A percentile compares a stretch with the other conserved stretches of the same genome.
phyloP scores from a whole-genome alignment of 768 basidiomycete species.

The Filobasidium wieringae region DNA sequence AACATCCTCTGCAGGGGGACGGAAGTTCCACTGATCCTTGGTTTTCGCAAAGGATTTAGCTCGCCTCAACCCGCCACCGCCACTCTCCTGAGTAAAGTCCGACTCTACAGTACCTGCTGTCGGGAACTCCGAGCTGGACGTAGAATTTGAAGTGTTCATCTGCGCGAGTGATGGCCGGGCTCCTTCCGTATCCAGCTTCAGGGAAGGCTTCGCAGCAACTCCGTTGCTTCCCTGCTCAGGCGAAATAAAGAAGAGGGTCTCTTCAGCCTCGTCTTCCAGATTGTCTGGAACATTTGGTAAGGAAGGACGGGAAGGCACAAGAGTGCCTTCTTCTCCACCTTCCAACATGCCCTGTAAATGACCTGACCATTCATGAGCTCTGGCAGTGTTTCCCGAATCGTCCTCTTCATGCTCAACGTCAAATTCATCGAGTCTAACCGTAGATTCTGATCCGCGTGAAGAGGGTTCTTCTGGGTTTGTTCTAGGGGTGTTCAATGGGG shows the following conservation, averaged over 20 bases:
- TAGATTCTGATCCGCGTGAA: background rate
- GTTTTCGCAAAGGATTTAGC: slow-evolving; percentile 53
- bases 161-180: background rate
- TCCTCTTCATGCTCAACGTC: slow-evolving; percentile 19
- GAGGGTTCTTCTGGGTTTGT: background rate
- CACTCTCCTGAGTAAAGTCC: background rate
- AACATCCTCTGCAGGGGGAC: slow-evolving; percentile 82
- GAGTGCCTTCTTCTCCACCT: slow-evolving; percentile 6
- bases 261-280: slow-evolving; percentile 31
- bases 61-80: slow-evolving; percentile 18
- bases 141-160: background rate
- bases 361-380: slow-evolving; percentile 24
- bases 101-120: slow-evolving; percentile 20
- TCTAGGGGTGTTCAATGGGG: background rate
- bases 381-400: slow-evolving; percentile 30
- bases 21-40: slow-evolving; percentile 69
- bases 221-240: slow-evolving; percentile 7
- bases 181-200: slow-evolving; percentile 1
- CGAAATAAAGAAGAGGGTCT: slow-evolving; percentile 30
- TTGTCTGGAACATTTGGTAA: background rate
- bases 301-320: background rate
- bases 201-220: background rate
- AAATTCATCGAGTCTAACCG: background rate
- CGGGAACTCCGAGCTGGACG: slow-evolving; percentile 12
- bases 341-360: slow-evolving; percentile 23